Conservation (phyloP, 495 filamentous ascomycete species). For the Lentithecium fluviatile region DNA sequence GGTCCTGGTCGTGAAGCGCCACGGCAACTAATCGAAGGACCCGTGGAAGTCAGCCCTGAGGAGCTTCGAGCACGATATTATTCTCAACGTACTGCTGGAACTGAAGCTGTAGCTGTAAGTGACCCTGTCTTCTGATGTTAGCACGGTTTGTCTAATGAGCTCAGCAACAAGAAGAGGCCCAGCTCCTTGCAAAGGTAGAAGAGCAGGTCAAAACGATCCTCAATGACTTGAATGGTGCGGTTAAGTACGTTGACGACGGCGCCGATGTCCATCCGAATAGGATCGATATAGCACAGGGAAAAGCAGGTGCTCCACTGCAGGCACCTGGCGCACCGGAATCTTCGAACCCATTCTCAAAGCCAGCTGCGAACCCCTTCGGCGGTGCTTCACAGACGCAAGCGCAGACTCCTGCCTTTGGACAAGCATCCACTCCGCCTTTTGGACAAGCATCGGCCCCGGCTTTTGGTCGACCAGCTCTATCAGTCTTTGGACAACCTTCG, state of each 20-base stretch:
- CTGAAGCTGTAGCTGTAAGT: conserved; percentile 60
- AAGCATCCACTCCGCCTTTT: conserved; percentile 24
- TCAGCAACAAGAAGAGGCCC: conserved; percentile 61
- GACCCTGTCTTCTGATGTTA: background rate
- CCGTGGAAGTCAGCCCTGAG: conserved; percentile 80
- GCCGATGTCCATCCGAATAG: conserved; percentile 77
- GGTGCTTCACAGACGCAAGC: conserved; percentile 32
- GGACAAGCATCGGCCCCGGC: conserved; percentile 6
- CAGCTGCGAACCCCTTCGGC: conserved; percentile 36
- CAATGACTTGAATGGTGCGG: conserved; percentile 66
- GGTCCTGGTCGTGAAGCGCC: conserved; percentile 70
- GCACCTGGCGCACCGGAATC: background rate
- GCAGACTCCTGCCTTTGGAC: conserved; percentile 39
- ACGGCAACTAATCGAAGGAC: conserved; percentile 75
- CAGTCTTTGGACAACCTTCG: conserved; percentile 27
- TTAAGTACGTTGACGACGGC: conserved; percentile 67
- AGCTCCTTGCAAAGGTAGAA: conserved; percentile 57
- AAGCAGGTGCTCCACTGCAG: background rate
- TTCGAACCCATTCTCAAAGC: conserved; percentile 32
- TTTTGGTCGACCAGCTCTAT: conserved; percentile 19
- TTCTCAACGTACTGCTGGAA: conserved; percentile 56
- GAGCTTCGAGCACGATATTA: conserved; percentile 74
- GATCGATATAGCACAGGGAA: conserved; percentile 57
- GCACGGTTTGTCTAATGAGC: background rate
- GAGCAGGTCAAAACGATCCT: conserved; percentile 68